A percentile compares a stretch with the other conserved stretches of the same genome.
Conservation (phyloP, 2,329 filamentous ascomycete species). For the Apiospora aurea region DNA sequence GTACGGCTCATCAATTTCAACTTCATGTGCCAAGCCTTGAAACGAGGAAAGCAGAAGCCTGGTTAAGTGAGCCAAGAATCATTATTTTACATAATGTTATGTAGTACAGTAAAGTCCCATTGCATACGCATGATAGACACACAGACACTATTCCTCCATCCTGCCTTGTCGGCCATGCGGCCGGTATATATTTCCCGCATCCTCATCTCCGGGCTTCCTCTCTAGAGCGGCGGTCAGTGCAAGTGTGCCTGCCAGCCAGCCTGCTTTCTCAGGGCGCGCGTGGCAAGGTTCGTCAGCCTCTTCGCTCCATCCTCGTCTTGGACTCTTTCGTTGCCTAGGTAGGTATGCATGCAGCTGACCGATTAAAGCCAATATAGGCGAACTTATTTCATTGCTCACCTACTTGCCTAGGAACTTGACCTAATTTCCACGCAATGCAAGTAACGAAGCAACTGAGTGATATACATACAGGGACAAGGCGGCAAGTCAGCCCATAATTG, state of each 20-base stretch:
- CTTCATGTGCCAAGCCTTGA: neutral
- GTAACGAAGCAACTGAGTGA: neutral
- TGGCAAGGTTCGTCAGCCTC: neutral
- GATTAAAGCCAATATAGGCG: too few relatives aligned
- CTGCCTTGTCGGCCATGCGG: neutral
- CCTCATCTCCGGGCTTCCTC: neutral
- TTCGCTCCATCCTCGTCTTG: neutral
- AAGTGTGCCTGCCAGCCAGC: neutral
- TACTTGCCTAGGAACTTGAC: neutral
- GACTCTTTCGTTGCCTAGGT: neutral
- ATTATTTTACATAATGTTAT: neutral
- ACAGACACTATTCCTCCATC: neutral
- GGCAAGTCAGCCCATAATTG: neutral
- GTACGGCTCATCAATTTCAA: conserved; percentile 4
- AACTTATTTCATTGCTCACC: neutral
- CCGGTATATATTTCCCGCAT: neutral
- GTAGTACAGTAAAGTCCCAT: neutral
- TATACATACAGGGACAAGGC: neutral
- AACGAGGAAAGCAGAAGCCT: neutral
- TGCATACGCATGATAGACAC: neutral
- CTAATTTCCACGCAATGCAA: neutral
- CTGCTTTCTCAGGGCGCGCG: neutral
- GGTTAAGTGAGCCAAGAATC: neutral
- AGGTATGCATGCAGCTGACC: neutral
- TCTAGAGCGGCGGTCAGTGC: neutral